A percentile compares a stretch with the other conserved stretches of the same genome.
These are phyloP conservation scores for Alternaria longipes DNA, from an alignment of 2,329 filamentous ascomycete species.

Conservation along the genomic window DNA sequence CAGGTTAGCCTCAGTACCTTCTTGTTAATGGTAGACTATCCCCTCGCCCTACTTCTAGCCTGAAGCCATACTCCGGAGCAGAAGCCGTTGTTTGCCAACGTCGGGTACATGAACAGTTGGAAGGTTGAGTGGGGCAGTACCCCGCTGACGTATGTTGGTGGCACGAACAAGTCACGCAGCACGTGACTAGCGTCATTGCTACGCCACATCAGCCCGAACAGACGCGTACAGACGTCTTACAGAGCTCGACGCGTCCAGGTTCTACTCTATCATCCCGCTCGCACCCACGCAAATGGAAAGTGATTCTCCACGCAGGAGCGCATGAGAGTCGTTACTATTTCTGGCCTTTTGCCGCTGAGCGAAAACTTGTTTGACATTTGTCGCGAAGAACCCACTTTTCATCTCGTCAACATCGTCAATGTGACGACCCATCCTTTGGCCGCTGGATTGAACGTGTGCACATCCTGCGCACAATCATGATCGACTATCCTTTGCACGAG, in stretches of 20 bases:
- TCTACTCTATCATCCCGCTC: neutral
- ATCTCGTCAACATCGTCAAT: conserved; percentile 13
- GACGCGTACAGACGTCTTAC: neutral
- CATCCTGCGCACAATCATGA: neutral
- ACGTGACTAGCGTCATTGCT: conserved; percentile 29
- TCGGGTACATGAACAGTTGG: neutral
- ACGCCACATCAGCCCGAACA: neutral
- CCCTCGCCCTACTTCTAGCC: neutral
- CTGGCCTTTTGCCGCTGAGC: conserved; percentile 4
- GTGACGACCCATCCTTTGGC: neutral
- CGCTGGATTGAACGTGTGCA: neutral
- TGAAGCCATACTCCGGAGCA: neutral
- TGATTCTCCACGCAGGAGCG: neutral
- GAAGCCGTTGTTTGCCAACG: neutral
- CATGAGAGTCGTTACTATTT: neutral
- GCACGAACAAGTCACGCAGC: conserved; percentile 27
- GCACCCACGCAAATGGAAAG: neutral
- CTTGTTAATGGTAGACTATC: neutral
- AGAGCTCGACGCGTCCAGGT: neutral
- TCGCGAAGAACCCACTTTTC: conserved; percentile 17
- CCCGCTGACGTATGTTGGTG: conserved; percentile 26
- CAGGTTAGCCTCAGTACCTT: neutral
- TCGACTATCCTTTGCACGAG: neutral
- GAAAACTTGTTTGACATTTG: conserved; percentile 14
- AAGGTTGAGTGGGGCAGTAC: conserved; percentile 6